Evolutionary conservation across 192 early-diverging fungal species (phyloP).

Genomic region (Dissophora globulifera): DNA sequence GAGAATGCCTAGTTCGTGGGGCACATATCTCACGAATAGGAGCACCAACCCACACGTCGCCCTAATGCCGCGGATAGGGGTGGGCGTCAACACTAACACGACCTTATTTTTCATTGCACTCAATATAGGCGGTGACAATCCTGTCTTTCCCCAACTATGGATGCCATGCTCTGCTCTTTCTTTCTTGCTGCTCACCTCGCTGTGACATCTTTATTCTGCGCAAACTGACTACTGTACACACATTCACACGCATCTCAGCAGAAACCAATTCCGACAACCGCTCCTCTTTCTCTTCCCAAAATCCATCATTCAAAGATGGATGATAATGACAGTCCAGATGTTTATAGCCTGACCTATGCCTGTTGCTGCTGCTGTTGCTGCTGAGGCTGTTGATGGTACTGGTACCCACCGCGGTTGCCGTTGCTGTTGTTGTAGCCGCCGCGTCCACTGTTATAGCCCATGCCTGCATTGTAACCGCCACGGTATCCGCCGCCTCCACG

Average conservation of each 20-base stretch:
- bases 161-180: no score
- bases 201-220: no score
- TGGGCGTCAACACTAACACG: not conserved
- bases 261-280: no score
- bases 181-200: not conserved
- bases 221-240: no score
- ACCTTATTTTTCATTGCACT: no score
- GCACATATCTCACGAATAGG: conserved; percentile 1
- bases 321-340: no score
- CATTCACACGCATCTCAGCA: no score
- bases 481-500: conserved; percentile 59
- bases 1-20: no score
- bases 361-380: conserved; percentile 47
- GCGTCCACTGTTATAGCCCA: conserved; percentile 27
- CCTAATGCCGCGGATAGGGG: not conserved
- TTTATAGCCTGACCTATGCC: conserved; percentile 36
- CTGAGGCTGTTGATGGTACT: conserved; percentile 26
- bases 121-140: no score
- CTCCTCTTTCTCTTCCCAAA: not conserved
- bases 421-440: conserved; percentile 51
- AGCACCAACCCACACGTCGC: not conserved
- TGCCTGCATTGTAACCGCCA: conserved; percentile 58
- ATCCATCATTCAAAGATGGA: no score
- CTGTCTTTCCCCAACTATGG: no score
- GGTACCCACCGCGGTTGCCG: conserved; percentile 23